Base-by-base conservation (phyloP, 1,284 basidiomycete genomes). In the Puccinia coronata region DNA sequence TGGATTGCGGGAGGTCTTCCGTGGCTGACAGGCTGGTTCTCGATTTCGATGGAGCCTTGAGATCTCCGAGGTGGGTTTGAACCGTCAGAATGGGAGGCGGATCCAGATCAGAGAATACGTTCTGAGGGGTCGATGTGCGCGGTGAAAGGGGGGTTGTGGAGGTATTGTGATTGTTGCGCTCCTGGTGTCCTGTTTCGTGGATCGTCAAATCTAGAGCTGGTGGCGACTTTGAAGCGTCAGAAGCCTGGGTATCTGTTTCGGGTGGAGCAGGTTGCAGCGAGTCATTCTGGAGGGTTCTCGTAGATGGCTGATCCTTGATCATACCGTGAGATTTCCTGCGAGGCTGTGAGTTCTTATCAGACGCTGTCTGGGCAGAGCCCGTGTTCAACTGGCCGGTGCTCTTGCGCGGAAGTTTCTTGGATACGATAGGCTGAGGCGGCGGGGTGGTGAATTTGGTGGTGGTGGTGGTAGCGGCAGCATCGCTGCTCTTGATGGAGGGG, bases 321-420 rank as follows among this genome's bases (percentile, higher is more conserved):
- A 9, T 34, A 20, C 36, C 61, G 36, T 41, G 18, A 41, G 61
- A 63, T 63, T 63, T 41, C 20, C 61, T 39, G 39, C 61, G 31
- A n/a, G 1, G 31, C 51, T 43, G 47, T 25, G 69, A 25, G n/a
- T 28, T 49, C 49, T 70, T 36, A 25, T 49, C 69, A 16, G 49
- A 23, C 20, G 25, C 28, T 49, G 41, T 23, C 20, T 70, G 20
- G 11, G 43, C 31, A 39, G 49, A 9, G 31, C 11, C 12, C 8
- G 25, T 70, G 43, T 49, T 70, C 43, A 70, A 31, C 28, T 70
- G 69, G n/a, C 69, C 34, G 23, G 69, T 31, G 39, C 49, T 70
- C 14, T 53, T 70, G 1, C 49, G 69, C 28, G 43, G 69, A 43
- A 34, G 16, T 70, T 53, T 53, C 31, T 51, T 70, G 43, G 43